Conservation (phyloP, 306 rosid genomes). For the Sesbania bispinosa region DNA sequence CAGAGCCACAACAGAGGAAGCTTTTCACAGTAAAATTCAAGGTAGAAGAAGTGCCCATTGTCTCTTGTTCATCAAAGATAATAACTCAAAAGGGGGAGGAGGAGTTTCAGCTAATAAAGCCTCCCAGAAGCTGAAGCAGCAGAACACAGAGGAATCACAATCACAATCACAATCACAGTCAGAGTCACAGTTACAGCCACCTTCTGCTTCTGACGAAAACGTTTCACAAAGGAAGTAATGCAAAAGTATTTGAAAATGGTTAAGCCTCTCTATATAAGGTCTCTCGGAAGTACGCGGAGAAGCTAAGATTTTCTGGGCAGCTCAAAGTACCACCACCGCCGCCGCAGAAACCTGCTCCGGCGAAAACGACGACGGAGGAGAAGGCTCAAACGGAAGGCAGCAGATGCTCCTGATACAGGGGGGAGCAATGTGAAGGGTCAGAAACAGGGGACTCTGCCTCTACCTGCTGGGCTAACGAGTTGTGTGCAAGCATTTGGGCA, state of each 20-base stretch:
- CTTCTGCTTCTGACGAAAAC: constrained; percentile 58
- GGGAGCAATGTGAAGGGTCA: constrained; percentile 32
- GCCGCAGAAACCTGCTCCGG: no score
- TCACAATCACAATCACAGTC: no score
- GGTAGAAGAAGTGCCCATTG: constrained; percentile 73
- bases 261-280: constrained; percentile 76
- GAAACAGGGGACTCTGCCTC: constrained; percentile 42
- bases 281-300: constrained; percentile 64
- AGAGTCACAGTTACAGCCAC: no score
- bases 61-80: constrained; percentile 80
- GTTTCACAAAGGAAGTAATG: constrained; percentile 68
- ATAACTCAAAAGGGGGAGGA: constrained; percentile 52
- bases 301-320: constrained; percentile 53
- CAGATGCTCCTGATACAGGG: constrained; percentile 20
- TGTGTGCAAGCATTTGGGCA: constrained; percentile 82
- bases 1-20: no score
- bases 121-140: no score
- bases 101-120: no score
- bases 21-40: no score
- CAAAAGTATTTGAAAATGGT: constrained; percentile 74
- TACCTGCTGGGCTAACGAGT: constrained; percentile 67
- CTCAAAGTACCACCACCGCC: no score
- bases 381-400: no score
- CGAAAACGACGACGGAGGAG: no score
- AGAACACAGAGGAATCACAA: constrained; percentile 38